Percentiles rank a stretch among this genome's conserved stretches.
Conservation (phyloP, 495 filamentous ascomycete genomes). For the Tuber calosporum region DNA sequence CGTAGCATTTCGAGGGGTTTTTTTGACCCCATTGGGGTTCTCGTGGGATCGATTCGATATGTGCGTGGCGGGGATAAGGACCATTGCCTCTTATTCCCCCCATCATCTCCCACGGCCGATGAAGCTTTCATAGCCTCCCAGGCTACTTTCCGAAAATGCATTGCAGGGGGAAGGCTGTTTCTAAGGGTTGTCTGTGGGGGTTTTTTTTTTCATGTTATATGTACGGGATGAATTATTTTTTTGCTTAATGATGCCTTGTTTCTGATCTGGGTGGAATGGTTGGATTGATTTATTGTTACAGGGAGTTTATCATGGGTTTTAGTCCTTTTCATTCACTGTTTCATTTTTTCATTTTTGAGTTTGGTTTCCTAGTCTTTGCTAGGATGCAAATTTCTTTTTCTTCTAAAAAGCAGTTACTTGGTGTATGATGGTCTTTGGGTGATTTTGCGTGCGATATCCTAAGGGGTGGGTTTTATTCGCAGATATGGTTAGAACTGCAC, state of each 20-base stretch:
- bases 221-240: not conserved
- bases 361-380: not conserved
- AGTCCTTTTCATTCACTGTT: not conserved
- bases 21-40: not conserved
- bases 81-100: not conserved
- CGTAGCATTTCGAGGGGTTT: not conserved
- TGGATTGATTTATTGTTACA: not conserved
- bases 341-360: not conserved
- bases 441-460: not conserved
- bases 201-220: not conserved
- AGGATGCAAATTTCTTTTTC: not conserved
- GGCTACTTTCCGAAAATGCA: not conserved
- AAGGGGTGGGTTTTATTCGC: not conserved
- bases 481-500: not conserved
- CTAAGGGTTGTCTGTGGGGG: not conserved
- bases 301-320: conserved; percentile 1
- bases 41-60: not conserved
- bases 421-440: not conserved
- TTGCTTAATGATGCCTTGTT: not conserved
- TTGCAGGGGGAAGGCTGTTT: not conserved
- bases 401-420: not conserved
- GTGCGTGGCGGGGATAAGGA: not conserved
- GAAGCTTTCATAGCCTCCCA: not conserved
- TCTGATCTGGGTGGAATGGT: not conserved
- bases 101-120: not conserved